These are phyloP conservation scores for Solanum paucissectum DNA, from an alignment of 257 asterid genomes.

Conservation along the genomic window DNA sequence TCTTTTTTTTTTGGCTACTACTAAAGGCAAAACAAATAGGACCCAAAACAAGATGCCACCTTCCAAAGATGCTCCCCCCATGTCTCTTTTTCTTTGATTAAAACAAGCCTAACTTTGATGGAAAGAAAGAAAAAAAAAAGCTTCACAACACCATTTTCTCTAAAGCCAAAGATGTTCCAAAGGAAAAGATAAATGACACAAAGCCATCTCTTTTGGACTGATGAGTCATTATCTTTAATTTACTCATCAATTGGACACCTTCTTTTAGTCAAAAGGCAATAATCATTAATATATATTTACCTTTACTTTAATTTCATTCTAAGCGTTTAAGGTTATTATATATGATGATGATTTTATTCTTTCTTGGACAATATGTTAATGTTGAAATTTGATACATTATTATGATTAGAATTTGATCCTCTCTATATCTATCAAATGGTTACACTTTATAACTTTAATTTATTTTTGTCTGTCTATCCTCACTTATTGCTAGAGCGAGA, in stretches of 20 bases:
- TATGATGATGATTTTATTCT: not conserved
- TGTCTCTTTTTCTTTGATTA: not conserved
- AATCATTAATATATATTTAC: not conserved
- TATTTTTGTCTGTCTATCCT: not conserved
- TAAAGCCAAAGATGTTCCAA: conserved; percentile 4
- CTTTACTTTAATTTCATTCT: not conserved
- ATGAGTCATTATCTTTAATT: not conserved
- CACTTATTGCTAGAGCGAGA: not conserved
- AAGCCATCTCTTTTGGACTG: not conserved
- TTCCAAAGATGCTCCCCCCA: conserved; percentile 13
- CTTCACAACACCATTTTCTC: not conserved
- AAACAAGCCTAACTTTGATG: not conserved
- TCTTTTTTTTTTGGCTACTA: not conserved
- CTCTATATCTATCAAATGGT: not conserved
- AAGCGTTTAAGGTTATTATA: not conserved
- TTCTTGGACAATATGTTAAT: not conserved
- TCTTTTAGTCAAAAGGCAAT: not conserved
- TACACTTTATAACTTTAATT: not conserved
- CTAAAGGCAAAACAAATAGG: not conserved
- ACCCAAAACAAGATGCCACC: conserved; percentile 4
- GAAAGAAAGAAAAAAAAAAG: not conserved
- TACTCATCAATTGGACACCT: not conserved
- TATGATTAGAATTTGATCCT: not conserved
- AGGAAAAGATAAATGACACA: not conserved
- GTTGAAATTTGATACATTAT: not conserved